These are phyloP conservation scores for Narthecium ossifragum DNA, from an alignment of 106 monocot species.

Conservation along the genomic window DNA sequence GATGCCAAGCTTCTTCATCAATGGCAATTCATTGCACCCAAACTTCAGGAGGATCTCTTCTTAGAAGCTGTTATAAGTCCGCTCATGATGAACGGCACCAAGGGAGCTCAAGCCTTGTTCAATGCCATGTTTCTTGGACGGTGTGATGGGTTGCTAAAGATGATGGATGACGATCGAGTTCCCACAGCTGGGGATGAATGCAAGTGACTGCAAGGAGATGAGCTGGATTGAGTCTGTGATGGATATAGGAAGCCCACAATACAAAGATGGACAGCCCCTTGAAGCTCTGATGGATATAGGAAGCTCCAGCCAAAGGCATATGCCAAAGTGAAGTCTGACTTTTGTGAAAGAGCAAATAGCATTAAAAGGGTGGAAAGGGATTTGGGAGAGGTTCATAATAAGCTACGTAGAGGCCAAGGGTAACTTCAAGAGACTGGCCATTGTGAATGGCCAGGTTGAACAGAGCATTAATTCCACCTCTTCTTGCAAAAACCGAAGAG, in stretches of 20 bases:
- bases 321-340: constrained; percentile 33
- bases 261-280: neutral
- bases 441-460: neutral
- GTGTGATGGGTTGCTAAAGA: constrained; percentile 1
- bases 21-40: too few relatives aligned
- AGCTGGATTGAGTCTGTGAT: constrained; percentile 27
- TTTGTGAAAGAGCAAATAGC: constrained; percentile 18
- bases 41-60: constrained; percentile 5
- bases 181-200: constrained; percentile 16
- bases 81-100: neutral
- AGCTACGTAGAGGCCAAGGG: constrained; percentile 1
- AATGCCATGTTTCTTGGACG: constrained; percentile 18
- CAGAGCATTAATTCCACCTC: too few relatives aligned
- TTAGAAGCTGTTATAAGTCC: constrained; percentile 1
- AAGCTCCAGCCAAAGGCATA: neutral
- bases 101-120: neutral
- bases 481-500: too few relatives aligned
- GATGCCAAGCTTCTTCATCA: too few relatives aligned
- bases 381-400: constrained; percentile 5
- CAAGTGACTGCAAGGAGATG: constrained; percentile 25
- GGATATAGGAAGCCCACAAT: neutral
- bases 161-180: constrained; percentile 13
- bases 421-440: neutral
- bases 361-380: constrained; percentile 6
- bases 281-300: constrained; percentile 11